These are phyloP conservation scores for Neurospora tetrasperma DNA, from an alignment of 495 filamentous ascomycete species.

Conservation along the genomic window DNA sequence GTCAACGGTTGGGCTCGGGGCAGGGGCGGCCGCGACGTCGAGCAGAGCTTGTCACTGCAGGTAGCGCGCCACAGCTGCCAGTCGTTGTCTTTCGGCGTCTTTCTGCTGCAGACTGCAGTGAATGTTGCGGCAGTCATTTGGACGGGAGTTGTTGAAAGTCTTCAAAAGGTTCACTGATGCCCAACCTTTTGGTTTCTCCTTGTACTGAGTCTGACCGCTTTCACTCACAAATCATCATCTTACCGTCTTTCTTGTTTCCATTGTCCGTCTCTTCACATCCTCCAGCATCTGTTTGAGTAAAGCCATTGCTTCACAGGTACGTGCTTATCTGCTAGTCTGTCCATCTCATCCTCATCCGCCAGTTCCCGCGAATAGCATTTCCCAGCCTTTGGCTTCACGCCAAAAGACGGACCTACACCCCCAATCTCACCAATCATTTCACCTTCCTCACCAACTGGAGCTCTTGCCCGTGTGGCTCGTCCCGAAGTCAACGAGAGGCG, in stretches of 20 bases:
- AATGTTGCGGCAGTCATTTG: not conserved
- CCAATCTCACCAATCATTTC: conserved; percentile 31
- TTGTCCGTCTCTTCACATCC: conserved; percentile 4
- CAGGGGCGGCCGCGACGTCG: not conserved
- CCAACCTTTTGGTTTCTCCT: conserved; percentile 19
- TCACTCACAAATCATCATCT: conserved; percentile 17
- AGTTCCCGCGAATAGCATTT: conserved; percentile 3
- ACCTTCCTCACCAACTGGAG: conserved; percentile 23
- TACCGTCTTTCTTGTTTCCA: conserved; percentile 1
- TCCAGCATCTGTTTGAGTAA: conserved; percentile 3
- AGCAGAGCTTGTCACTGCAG: not conserved
- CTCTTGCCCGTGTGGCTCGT: conserved; percentile 24
- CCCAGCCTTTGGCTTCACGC: conserved; percentile 1
- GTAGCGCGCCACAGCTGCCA: not conserved
- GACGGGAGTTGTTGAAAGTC: not conserved
- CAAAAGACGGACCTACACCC: conserved; percentile 9
- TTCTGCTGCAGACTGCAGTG: not conserved
- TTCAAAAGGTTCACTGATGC: conserved; percentile 19
- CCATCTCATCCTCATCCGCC: not conserved
- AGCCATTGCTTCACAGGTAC: conserved; percentile 6
- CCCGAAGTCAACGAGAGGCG: not conserved
- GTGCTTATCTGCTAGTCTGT: not conserved
- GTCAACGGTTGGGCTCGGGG: conserved; percentile 19
- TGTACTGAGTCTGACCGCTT: conserved; percentile 22
- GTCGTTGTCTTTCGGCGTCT: not conserved